Evolutionary conservation across 1,139 yeast species (phyloP), one percentile per base, ranked within the genome.

Genomic region (Candida sanyaensis): DNA sequence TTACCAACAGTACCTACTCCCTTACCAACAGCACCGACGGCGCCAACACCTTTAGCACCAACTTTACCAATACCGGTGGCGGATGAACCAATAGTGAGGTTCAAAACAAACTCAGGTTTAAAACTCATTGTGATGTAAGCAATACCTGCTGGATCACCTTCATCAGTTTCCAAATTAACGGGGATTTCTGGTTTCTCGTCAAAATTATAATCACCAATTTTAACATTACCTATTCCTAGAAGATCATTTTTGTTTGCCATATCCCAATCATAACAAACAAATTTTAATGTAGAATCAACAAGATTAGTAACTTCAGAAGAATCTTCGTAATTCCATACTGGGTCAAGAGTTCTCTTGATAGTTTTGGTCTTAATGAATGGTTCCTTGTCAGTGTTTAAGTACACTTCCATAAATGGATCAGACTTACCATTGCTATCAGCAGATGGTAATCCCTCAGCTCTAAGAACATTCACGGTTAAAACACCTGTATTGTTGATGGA

Each of bases 391-490:
- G 85, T 84, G 62, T 89, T 82, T 61, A 90, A 67, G 59, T 69
- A 81, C 50, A 89, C 77, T 59, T 84, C 80, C 50, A 84, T 77
- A 62, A 84, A 93, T 51, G 99, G 99, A 68, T 93, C 99, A 7
- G 97, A 89, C 63, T 86, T 87, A 47, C 98, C 98, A 56, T 87
- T 86, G 27, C 89, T 75, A 66, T 93, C 99, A 26, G 93, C 95
- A 11, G 96, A 77, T 44, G 86, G 80, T 53, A 95, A 77, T 45
- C 81, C 81, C n/a, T 77, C 77, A 3, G 95, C 98, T 47, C 76
- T 76, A 43, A 84, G 56, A 11, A 88, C 77, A 34, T 78, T 81
- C 31, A 91, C 75, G 11, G 77, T 75, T 53, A 92, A 69, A 31
- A 72, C 73, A 64, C 99, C 99, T 54, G 84, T 77, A 63, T 91